phyloP scores from a whole-genome alignment of 2,329 filamentous ascomycete genomes.

The Aspergillus sp. region DNA sequence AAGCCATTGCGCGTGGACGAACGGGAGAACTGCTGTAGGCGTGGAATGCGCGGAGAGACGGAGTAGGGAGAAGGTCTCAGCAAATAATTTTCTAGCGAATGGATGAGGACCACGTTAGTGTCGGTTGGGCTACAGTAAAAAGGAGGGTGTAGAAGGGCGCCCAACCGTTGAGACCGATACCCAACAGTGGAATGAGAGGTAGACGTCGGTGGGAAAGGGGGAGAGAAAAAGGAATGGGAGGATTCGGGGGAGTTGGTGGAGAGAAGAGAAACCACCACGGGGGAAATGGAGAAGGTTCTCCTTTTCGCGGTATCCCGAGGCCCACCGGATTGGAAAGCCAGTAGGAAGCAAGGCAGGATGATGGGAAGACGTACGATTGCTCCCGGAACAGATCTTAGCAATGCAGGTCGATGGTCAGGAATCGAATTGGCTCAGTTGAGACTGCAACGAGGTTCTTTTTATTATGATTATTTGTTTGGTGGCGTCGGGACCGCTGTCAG shows the following conservation, averaged over 20 bases:
- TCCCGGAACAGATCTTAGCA: not conserved
- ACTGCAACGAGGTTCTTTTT: not conserved
- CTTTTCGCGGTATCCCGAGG: constrained; percentile 6
- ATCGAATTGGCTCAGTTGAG: not conserved
- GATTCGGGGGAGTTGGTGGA: not conserved
- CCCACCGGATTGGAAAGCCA: not conserved
- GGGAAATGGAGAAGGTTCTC: constrained; percentile 2
- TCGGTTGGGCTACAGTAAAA: not conserved
- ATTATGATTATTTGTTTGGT: not conserved
- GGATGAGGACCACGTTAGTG: constrained; percentile 15
- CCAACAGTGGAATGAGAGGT: not conserved
- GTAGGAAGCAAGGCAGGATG: not conserved
- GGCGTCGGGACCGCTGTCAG: not conserved
- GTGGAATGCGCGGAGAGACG: not conserved
- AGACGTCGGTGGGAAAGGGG: not conserved
- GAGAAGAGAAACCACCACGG: not conserved
- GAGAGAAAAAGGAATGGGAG: not conserved
- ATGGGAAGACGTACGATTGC: not conserved
- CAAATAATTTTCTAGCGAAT: constrained; percentile 13
- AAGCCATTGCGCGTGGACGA: constrained; percentile 28
- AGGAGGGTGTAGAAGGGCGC: not conserved
- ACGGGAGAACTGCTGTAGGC: not conserved
- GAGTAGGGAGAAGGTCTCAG: constrained; percentile 5
- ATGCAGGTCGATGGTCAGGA: not conserved
- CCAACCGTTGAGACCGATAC: constrained; percentile 1